Evolutionary conservation across 1,284 basidiomycete species (phyloP).

Genomic region (Fomes fomentarius): DNA sequence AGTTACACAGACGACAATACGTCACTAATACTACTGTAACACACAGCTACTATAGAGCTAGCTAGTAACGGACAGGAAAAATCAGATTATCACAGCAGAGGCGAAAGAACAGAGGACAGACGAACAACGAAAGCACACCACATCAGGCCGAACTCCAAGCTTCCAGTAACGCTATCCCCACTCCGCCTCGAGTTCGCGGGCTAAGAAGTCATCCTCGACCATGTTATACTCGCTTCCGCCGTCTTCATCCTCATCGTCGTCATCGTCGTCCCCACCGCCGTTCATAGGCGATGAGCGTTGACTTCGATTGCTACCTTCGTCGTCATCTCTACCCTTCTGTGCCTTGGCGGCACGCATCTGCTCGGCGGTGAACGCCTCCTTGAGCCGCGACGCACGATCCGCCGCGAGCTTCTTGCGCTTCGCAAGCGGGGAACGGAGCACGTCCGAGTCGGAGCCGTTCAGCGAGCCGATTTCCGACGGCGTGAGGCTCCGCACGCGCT

Average conservation of each 20-base stretch:
- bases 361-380: conserved; percentile 64
- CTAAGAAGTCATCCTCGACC: conserved; percentile 72
- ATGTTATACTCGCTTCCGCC: conserved; percentile 43
- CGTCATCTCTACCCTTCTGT: conserved; percentile 17
- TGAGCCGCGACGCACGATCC: conserved; percentile 66
- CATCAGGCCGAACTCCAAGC: neutral
- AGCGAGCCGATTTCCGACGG: conserved; percentile 55
- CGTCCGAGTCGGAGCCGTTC: conserved; percentile 40
- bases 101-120: too few species aligned
- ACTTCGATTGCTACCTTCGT: conserved; percentile 22
- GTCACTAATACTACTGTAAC: conserved; percentile 18
- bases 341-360: conserved; percentile 45
- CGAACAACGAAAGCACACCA: conserved; percentile 6
- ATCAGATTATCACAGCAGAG: conserved; percentile 14
- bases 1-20: conserved; percentile 22
- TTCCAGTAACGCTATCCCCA: conserved; percentile 53
- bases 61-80: conserved; percentile 1
- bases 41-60: conserved; percentile 9
- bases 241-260: conserved; percentile 45
- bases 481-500: conserved; percentile 71
- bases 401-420: conserved; percentile 76
- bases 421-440: conserved; percentile 67
- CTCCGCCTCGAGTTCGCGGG: conserved; percentile 73
- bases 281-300: conserved; percentile 18
- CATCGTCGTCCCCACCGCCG: conserved; percentile 35